Conservation (phyloP, 768 basidiomycete species). For the Mycena galopus region DNA sequence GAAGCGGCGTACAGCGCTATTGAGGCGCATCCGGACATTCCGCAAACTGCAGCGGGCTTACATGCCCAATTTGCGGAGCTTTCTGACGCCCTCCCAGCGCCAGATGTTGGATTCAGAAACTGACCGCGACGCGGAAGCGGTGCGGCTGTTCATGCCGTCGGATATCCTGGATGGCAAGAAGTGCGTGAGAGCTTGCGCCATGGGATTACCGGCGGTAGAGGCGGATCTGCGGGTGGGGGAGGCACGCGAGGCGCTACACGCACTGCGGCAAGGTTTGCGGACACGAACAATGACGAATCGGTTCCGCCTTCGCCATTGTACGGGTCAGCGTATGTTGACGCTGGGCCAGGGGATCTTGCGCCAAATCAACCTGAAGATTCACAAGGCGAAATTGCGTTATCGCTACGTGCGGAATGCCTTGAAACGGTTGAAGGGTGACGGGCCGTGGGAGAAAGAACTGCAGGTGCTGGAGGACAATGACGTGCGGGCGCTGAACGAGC, state of each 20-base stretch:
- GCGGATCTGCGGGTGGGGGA: conserved; percentile 6
- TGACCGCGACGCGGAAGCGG: neutral
- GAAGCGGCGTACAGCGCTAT: neutral
- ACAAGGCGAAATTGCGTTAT: conserved; percentile 20
- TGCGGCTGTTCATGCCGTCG: conserved; percentile 5
- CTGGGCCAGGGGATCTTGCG: conserved; percentile 13
- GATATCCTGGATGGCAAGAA: neutral
- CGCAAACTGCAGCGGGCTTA: neutral
- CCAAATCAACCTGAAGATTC: neutral
- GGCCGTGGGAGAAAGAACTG: conserved; percentile 1
- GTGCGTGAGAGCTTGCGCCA: neutral
- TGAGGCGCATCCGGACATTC: neutral
- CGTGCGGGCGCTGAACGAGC: conserved; percentile 10
- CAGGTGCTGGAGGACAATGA: neutral
- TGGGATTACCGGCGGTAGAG: neutral
- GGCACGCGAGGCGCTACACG: no score
- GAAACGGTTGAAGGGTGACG: no score
- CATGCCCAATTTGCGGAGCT: neutral
- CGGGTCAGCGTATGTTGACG: conserved; percentile 8
- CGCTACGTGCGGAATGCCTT: no score
- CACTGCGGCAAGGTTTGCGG: no score
- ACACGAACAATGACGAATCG: no score
- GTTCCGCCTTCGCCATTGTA: no score
- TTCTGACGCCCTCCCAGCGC: neutral
- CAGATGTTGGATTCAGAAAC: neutral